phyloP scores from a whole-genome alignment of 2,329 filamentous ascomycete species.

The Clarireedia monteithiana region DNA sequence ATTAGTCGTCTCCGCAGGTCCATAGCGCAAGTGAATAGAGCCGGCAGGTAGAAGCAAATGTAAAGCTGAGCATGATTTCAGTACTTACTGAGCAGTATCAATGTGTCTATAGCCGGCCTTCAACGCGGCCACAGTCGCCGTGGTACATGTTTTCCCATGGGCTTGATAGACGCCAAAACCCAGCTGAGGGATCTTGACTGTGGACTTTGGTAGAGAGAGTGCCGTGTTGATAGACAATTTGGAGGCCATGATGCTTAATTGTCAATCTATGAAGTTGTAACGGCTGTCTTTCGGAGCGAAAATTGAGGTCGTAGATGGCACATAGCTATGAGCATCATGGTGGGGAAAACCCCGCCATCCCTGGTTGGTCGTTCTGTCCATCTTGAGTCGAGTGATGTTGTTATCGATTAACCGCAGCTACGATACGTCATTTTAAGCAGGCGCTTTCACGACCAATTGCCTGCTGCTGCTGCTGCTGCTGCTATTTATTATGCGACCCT shows the following conservation, averaged over 20 bases:
- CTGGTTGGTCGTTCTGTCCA: no score
- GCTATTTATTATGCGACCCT: no score
- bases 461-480: no score
- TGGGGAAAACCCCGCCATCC: no score
- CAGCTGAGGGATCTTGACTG: slow-evolving; percentile 4
- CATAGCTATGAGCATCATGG: no score
- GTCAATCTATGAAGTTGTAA: not conserved
- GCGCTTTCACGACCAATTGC: no score
- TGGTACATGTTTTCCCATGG: slow-evolving; percentile 4
- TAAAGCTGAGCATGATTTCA: not conserved
- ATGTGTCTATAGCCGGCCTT: slow-evolving; percentile 2
- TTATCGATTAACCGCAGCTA: no score
- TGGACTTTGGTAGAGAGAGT: not conserved
- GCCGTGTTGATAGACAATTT: not conserved
- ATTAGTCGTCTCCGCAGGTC: no score
- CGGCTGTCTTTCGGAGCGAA: not conserved
- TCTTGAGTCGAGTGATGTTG: no score
- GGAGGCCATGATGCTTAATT: not conserved
- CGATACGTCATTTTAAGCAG: no score
- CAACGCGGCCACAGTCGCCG: not conserved
- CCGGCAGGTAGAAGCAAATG: no score
- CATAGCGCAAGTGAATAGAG: no score
- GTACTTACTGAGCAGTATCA: slow-evolving; percentile 8
- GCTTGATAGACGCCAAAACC: slow-evolving; percentile 9
- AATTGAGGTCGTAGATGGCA: not conserved